These are phyloP conservation scores for Sambucus nigra DNA, from an alignment of 129 eudicot species.

Conservation along the genomic window DNA sequence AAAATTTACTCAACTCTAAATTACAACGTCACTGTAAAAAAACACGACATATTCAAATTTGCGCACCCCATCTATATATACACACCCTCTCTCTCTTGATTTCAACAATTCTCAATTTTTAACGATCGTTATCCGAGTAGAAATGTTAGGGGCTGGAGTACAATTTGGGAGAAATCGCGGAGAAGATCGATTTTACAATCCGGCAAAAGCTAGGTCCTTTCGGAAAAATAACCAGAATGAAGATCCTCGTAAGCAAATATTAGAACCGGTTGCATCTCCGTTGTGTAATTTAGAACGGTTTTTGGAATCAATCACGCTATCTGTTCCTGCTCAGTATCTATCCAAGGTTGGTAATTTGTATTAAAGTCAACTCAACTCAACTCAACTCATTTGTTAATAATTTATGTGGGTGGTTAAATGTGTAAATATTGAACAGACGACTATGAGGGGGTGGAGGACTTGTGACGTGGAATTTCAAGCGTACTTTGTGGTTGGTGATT, in stretches of 20 bases:
- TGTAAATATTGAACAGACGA: conserved; percentile 38
- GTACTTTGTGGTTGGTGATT: conserved; percentile 77
- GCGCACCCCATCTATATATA: too few species aligned
- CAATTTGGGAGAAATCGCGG: conserved; percentile 74
- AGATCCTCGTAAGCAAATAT: conserved; percentile 26
- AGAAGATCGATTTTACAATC: conserved; percentile 77
- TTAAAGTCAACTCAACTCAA: background rate
- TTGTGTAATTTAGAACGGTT: conserved; percentile 71
- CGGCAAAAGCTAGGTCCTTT: conserved; percentile 62
- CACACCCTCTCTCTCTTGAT: too few species aligned
- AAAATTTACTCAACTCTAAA: too few species aligned
- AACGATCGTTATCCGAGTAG: conserved; percentile 23
- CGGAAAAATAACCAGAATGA: conserved; percentile 44
- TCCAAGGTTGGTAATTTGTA: conserved; percentile 50
- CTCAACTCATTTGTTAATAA: background rate
- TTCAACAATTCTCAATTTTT: too few species aligned
- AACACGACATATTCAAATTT: too few species aligned
- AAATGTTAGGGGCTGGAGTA: conserved; percentile 81
- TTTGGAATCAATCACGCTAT: conserved; percentile 69
- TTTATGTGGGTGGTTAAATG: background rate
- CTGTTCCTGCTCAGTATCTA: conserved; percentile 67
- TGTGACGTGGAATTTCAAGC: conserved; percentile 51
- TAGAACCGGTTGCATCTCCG: conserved; percentile 28
- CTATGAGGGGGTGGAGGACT: conserved; percentile 57
- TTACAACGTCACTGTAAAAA: too few species aligned